Evolutionary conservation across 2,329 filamentous ascomycete genomes (phyloP), one percentile per base, ranked within the genome.

Genomic region (Chaetomiaceae sp.): DNA sequence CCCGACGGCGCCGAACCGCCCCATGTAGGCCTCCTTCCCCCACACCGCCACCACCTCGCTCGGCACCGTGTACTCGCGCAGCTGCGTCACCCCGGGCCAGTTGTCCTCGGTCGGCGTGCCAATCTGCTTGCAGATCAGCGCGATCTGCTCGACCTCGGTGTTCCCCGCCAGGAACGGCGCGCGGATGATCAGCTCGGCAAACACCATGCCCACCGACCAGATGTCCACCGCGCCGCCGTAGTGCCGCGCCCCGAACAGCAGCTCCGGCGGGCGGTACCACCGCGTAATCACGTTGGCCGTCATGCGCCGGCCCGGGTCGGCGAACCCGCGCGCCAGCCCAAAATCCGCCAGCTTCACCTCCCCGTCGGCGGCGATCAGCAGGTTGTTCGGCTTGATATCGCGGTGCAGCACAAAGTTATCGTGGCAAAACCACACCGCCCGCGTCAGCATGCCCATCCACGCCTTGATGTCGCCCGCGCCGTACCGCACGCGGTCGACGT

Each of bases 321-420:
- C 86, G 68, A 96, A 96, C 56, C 80, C 82, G 58, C 94, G 79
- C 5, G 94, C 94, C 30, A 99, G 84, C 78, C 94, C 94, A 64
- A 99, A 99, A 86, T 99, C 94, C 32, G 92, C 94, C 46, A 99
- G 82, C 70, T 97, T 97, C 66, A 99, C 84, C 65, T 92, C 89
- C 44, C 94, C 92, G 67, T 96, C 89, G 37, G 89, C 87, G 20
- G 90, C 90, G 63, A 99, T 95, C 55, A 99, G 79, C 71, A 97
- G 75, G 74, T 99, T 99, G 80, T 97, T 97, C 43, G 92, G 92
- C 73, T 99, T 99, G 76, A 99, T 97, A 75, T 99, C 94, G 63
- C 94, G 89, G 72, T 99, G 94, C 27, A 99, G 79, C 16, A 99
- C 82, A 64, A 87, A 92, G 69, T 94, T 95, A 67, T 91, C 89